Evolutionary conservation across 2,329 filamentous ascomycete species (phyloP).

Genomic region (Microcyclospora tardicrescens): DNA sequence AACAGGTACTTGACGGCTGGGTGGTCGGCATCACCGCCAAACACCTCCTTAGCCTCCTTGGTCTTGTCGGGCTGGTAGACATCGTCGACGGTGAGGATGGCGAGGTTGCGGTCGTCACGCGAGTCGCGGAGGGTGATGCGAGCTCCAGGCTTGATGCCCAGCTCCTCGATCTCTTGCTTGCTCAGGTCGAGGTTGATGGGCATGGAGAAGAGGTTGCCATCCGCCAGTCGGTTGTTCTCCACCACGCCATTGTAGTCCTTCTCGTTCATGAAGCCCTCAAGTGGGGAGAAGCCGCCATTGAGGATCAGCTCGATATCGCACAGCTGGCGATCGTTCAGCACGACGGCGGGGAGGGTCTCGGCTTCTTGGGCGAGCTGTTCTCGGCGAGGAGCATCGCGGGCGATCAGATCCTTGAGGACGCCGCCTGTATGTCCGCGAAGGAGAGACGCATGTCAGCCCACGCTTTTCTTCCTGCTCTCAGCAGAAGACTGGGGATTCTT

Average conservation of each 20-base stretch:
- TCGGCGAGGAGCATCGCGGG: slow-evolving; percentile 76
- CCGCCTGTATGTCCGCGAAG: slow-evolving; percentile 45
- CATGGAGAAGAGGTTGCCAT: slow-evolving; percentile 89
- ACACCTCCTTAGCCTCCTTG: slow-evolving; percentile 86
- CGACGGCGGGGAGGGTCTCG: slow-evolving; percentile 70
- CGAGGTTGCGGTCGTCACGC: slow-evolving; percentile 89
- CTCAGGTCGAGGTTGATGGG: slow-evolving; percentile 87
- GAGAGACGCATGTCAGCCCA: background rate
- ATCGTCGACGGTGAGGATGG: slow-evolving; percentile 90
- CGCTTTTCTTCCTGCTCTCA: background rate
- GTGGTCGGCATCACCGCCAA: slow-evolving; percentile 77
- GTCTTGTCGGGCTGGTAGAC: slow-evolving; percentile 89
- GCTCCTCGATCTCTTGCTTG: slow-evolving; percentile 58
- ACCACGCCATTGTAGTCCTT: slow-evolving; percentile 95
- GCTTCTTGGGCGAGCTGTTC: slow-evolving; percentile 70
- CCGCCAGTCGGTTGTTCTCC: slow-evolving; percentile 69
- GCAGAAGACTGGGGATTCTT: background rate
- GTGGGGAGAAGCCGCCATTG: slow-evolving; percentile 92
- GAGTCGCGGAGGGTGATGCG: slow-evolving; percentile 86
- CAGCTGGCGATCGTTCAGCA: slow-evolving; percentile 83
- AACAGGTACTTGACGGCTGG: slow-evolving; percentile 86
- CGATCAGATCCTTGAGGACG: slow-evolving; percentile 93
- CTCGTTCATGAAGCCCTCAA: slow-evolving; percentile 97
- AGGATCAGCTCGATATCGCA: slow-evolving; percentile 96
- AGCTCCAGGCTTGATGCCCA: slow-evolving; percentile 64